Evolutionary conservation across 2,329 filamentous ascomycete genomes (phyloP).

Genomic region (Stagonosporopsis chrysanthemi): DNA sequence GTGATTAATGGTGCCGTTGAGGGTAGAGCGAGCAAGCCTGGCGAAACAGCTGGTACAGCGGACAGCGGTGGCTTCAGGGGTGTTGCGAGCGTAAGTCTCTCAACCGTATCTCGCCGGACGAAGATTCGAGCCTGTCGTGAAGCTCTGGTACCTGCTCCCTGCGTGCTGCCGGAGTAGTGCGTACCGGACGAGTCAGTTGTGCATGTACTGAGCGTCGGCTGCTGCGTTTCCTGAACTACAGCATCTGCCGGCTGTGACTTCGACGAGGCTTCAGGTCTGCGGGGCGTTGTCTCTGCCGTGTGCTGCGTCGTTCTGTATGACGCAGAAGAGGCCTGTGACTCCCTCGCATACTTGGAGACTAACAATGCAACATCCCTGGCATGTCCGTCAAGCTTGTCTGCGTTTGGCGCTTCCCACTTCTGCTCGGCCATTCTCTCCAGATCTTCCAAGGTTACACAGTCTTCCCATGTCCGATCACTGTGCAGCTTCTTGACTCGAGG

Average conservation of each 20-base stretch:
- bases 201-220: constrained; percentile 9
- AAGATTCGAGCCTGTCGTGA: constrained; percentile 29
- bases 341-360: constrained; percentile 28
- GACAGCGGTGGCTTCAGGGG: constrained; percentile 3
- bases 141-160: constrained; percentile 29
- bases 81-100: constrained; percentile 12
- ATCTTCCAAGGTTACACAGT: constrained; percentile 73
- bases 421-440: constrained; percentile 71
- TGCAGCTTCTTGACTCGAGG: constrained; percentile 80
- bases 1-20: constrained; percentile 7
- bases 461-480: constrained; percentile 73
- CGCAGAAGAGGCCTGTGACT: constrained; percentile 28
- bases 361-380: constrained; percentile 42
- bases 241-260: constrained; percentile 16
- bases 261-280: constrained; percentile 16
- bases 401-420: constrained; percentile 51
- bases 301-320: constrained; percentile 36
- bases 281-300: constrained; percentile 29
- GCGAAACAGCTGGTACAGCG: not conserved
- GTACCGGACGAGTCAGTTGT: constrained; percentile 18
- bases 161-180: constrained; percentile 32
- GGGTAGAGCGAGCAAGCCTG: not conserved
- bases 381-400: constrained; percentile 37
- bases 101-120: constrained; percentile 32
- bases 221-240: constrained; percentile 30